Percentiles rank a stretch among this genome's conserved stretches.
phyloP scores from a whole-genome alignment of 768 basidiomycete genomes.

The Coprinopsis sp. region DNA sequence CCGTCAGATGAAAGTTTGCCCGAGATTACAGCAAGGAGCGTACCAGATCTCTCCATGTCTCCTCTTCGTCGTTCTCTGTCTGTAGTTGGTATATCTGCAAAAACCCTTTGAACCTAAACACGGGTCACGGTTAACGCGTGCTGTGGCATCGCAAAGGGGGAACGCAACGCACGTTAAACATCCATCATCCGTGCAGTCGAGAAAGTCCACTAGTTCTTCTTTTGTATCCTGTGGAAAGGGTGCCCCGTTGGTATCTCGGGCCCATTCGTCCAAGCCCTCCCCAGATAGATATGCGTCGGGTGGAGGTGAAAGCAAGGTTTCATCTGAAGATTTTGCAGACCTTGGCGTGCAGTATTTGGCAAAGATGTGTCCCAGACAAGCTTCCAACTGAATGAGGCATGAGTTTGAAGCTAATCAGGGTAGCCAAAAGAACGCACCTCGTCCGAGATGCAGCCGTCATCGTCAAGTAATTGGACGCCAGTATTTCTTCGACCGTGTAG shows the following conservation, averaged over 20 bases:
- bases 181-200: constrained; percentile 71
- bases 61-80: constrained; percentile 77
- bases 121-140: constrained; percentile 3
- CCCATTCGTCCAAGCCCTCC: constrained; percentile 69
- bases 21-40: constrained; percentile 21
- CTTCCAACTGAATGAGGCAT: constrained; percentile 71
- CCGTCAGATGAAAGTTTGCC: constrained; percentile 8
- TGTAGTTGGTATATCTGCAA: constrained; percentile 83
- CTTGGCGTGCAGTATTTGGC: constrained; percentile 71
- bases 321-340: constrained; percentile 15
- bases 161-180: constrained; percentile 57
- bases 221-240: constrained; percentile 76
- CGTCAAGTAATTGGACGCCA: constrained; percentile 56
- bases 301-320: constrained; percentile 41
- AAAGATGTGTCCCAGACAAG: constrained; percentile 71
- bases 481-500: constrained; percentile 55
- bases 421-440: constrained; percentile 38
- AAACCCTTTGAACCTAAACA: constrained; percentile 70
- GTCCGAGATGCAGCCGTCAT: constrained; percentile 63
- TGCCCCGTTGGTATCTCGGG: constrained; percentile 75
- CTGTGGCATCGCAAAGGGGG: neutral
- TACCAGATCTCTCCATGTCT: constrained; percentile 81
- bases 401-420: no score
- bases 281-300: constrained; percentile 53
- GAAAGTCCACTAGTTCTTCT: constrained; percentile 69